These are phyloP conservation scores for Fomitopsis serialis DNA, from an alignment of 768 basidiomycete species.

Conservation along the genomic window DNA sequence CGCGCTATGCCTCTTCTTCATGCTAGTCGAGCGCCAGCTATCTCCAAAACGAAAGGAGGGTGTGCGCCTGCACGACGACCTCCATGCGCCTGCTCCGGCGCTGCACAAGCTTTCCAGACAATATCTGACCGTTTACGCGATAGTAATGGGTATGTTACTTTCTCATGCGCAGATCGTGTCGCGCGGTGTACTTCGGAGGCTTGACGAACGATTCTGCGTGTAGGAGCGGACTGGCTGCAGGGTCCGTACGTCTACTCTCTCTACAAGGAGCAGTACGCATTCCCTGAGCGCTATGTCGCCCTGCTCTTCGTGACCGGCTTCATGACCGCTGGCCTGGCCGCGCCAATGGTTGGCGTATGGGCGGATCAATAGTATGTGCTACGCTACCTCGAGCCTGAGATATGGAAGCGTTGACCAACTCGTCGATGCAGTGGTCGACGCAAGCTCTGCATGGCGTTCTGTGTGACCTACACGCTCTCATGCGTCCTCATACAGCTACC, in stretches of 20 bases:
- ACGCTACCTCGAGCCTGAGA: not conserved
- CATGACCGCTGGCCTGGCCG: constrained; percentile 60
- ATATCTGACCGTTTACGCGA: constrained; percentile 63
- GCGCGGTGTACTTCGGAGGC: not conserved
- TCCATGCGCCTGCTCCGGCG: not conserved
- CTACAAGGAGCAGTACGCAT: constrained; percentile 62
- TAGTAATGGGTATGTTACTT: constrained; percentile 60
- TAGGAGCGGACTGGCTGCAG: constrained; percentile 76
- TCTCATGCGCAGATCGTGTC: not conserved
- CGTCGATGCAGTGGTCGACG: constrained; percentile 54
- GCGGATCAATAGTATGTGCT: constrained; percentile 64
- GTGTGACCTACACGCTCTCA: constrained; percentile 55
- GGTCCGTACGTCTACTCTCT: constrained; percentile 77
- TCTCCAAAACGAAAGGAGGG: constrained; percentile 9
- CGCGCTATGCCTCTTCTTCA: constrained; percentile 10
- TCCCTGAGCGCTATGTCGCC: constrained; percentile 60
- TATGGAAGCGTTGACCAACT: not conserved
- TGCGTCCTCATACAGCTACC: constrained; percentile 57
- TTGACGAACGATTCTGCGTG: constrained; percentile 3
- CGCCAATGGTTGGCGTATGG: constrained; percentile 72
- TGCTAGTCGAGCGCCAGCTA: constrained; percentile 18
- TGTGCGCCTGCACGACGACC: constrained; percentile 4
- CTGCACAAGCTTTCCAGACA: constrained; percentile 30
- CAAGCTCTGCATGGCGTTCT: constrained; percentile 65
- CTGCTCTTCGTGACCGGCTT: constrained; percentile 77